A percentile compares a stretch with the other conserved stretches of the same genome.
Evolutionary conservation across 2,329 filamentous ascomycete genomes (phyloP).

Genomic region (Fusarium irregulare): DNA sequence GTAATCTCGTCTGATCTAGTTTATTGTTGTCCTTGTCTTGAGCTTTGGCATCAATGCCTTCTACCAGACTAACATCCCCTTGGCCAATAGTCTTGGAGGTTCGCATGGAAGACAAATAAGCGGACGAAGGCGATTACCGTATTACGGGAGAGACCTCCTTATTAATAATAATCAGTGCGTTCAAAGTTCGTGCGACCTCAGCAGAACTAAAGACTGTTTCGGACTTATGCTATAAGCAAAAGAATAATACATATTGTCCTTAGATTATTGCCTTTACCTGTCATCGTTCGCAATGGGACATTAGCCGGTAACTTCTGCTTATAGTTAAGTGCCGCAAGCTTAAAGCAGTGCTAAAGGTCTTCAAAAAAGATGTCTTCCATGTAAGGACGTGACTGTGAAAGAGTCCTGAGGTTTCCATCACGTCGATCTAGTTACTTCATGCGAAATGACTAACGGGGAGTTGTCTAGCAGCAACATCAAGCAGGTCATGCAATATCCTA

Average conservation of each 20-base stretch:
- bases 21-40: background rate
- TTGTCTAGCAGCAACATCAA: no score
- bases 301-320: background rate
- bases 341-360: background rate
- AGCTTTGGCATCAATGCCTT: background rate
- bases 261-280: background rate
- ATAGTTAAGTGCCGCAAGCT: background rate
- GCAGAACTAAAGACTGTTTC: background rate
- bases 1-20: background rate
- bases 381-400: no score
- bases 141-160: background rate
- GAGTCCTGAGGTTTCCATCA: no score
- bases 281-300: background rate
- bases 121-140: background rate
- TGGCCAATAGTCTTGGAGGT: no score
- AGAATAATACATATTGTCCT: background rate
- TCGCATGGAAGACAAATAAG: background rate
- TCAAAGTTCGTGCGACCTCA: background rate
- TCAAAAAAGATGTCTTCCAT: no score
- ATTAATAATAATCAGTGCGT: no score
- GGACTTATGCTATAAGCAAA: no score
- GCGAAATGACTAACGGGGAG: no score
- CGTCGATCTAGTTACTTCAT: no score
- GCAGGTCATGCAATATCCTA: no score
- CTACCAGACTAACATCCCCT: background rate